Conservation (phyloP, 345 rosid species). For the Clarkia xantiana region DNA sequence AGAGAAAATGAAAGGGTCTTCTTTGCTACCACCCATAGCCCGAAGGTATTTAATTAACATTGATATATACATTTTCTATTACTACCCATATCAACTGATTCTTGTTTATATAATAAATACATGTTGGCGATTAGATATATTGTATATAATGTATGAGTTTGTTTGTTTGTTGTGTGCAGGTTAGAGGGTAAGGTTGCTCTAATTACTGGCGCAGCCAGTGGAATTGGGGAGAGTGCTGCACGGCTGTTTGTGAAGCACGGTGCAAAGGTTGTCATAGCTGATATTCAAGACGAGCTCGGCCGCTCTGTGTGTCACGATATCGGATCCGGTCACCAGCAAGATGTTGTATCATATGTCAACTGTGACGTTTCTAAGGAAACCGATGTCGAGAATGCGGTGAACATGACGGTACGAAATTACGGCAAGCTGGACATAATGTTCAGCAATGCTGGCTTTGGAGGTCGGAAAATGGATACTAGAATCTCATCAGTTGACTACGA, state of each 20-base stretch:
- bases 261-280: constrained; percentile 31
- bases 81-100: no score
- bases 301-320: constrained; percentile 5
- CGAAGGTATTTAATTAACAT: no score
- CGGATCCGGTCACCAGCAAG: not conserved
- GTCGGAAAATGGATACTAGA: not conserved
- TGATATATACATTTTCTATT: no score
- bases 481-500: not conserved
- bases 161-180: constrained; percentile 15
- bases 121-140: no score
- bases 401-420: not conserved
- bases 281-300: constrained; percentile 11
- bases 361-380: constrained; percentile 12
- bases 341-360: constrained; percentile 5
- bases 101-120: no score
- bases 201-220: constrained; percentile 72
- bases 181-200: constrained; percentile 71
- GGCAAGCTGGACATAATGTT: constrained; percentile 13
- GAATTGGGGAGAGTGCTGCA: constrained; percentile 70
- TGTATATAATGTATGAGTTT: not conserved
- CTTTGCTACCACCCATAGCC: no score
- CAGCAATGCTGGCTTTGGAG: constrained; percentile 7
- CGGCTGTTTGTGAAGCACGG: constrained; percentile 54
- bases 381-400: constrained; percentile 7
- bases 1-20: no score